phyloP scores from a whole-genome alignment of 2,329 filamentous ascomycete species.

The Aspergillus ustus region DNA sequence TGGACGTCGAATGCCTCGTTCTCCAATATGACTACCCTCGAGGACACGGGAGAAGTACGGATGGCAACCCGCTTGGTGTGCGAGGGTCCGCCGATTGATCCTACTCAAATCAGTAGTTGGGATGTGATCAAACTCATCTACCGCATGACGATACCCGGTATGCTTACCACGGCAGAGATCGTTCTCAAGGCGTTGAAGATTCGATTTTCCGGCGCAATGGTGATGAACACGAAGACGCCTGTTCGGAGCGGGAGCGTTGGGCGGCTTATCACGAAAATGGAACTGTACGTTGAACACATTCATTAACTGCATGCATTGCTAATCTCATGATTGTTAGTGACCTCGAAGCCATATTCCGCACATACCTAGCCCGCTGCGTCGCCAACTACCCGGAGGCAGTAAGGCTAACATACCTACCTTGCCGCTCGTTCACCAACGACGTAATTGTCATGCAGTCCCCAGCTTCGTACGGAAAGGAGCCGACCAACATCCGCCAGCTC shows the following conservation, averaged over 20 bases:
- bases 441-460: conserved; percentile 11
- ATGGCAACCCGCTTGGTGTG: conserved; percentile 11
- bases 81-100: conserved; percentile 8
- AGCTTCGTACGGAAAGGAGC: background rate
- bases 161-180: conserved; percentile 9
- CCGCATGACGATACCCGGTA: conserved; percentile 3
- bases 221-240: conserved; percentile 11
- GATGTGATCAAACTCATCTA: background rate
- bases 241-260: conserved; percentile 13
- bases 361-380: conserved; percentile 8
- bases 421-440: conserved; percentile 9
- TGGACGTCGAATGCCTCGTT: conserved; percentile 12
- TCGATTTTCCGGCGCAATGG: conserved; percentile 6
- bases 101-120: background rate
- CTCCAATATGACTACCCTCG: conserved; percentile 9
- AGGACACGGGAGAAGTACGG: background rate
- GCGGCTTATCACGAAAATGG: background rate
- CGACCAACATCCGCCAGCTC: background rate
- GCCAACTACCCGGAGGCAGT: conserved; percentile 1
- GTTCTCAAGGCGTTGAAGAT: conserved; percentile 5
- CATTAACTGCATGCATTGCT: background rate
- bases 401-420: conserved; percentile 15
- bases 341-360: conserved; percentile 11
- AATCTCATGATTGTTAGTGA: background rate
- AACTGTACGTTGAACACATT: conserved; percentile 1